Base-by-base conservation (phyloP, 208 protist species). In the Leishmania martiniquensis region DNA sequence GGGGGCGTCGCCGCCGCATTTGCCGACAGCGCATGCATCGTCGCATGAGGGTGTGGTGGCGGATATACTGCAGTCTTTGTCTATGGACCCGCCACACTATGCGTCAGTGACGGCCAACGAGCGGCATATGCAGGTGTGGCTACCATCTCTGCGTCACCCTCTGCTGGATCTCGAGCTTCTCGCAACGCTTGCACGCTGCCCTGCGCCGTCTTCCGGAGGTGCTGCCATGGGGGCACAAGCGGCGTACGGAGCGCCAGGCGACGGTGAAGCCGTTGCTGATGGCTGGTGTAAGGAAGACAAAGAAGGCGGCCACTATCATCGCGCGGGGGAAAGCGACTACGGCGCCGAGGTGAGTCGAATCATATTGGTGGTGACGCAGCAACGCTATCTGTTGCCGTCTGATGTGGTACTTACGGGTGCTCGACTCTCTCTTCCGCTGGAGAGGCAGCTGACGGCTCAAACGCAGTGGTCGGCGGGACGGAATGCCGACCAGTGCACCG, bases 361-460 rank as follows among this genome's bases (percentile, higher is more conserved):
- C 67, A 71, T 96, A 45, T 60, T 97, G 20, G 83, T 97, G 25
- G 73, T 95, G 45, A 85, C 89, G 66, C 78, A 84, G 80, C 87
- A 86, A 17, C 88, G 80, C n/a, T 87, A 85, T 51, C 85, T 97
- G 37, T 34, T 75, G 29, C 80, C 85, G 32, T 82, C 74, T 54
- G 93, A 97, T 72, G 85, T 96, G 15, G 69, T 95, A 29, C 86
- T 95, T 37, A 63, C 68, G 42, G 85, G 89, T 12, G 93, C 93
- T 6, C 67, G 63, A 12, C 87, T 89, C n/a, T 97, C 93, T 0
- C 67, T 74, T 3, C 67, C 66, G 32, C 78, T 97, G 59, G 79
- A 86, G 75, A 37, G 59, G 63, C 83, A 90, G 73, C 67, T 96
- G 55, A 47, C 69, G 7, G 60, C 32, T 12, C 37, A 85, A 37